Percentiles rank a stretch among this genome's conserved stretches.
phyloP scores from a whole-genome alignment of 2,329 filamentous ascomycete genomes.

The Claviceps digitariae region DNA sequence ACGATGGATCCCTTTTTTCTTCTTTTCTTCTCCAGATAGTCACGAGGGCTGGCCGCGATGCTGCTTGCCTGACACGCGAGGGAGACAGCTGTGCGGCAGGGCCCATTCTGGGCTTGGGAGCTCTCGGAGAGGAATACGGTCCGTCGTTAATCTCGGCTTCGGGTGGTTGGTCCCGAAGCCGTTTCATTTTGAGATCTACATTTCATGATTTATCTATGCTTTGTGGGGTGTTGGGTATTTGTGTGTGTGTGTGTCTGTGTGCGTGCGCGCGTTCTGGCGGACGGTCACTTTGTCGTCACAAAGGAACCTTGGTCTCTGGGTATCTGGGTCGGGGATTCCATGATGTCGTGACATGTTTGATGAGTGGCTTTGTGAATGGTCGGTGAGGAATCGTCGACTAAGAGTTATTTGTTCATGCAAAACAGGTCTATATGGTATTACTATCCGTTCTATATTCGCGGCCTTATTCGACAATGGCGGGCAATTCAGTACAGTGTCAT shows the following conservation, averaged over 20 bases:
- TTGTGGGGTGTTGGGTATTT: background rate
- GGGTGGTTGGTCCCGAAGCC: conserved; percentile 32
- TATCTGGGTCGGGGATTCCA: too few species aligned
- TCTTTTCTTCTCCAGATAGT: conserved; percentile 34
- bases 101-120: conserved; percentile 22
- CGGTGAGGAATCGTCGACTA: too few species aligned
- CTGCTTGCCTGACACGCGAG: conserved; percentile 9
- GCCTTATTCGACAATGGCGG: too few species aligned
- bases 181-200: conserved; percentile 50
- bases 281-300: too few species aligned
- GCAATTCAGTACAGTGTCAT: too few species aligned
- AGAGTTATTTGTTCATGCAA: too few species aligned
- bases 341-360: too few species aligned
- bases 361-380: background rate
- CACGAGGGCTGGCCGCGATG: conserved; percentile 30
- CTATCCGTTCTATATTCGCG: too few species aligned
- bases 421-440: too few species aligned
- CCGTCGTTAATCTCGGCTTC: conserved; percentile 45
- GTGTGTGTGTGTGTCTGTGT: background rate
- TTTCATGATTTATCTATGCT: conserved; percentile 11
- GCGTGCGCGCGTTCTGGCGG: too few species aligned
- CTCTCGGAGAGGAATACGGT: conserved; percentile 35
- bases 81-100: conserved; percentile 18
- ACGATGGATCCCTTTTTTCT: too few species aligned
- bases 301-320: too few species aligned